phyloP scores from a whole-genome alignment of 345 rosid species.

The Populus simonii region DNA sequence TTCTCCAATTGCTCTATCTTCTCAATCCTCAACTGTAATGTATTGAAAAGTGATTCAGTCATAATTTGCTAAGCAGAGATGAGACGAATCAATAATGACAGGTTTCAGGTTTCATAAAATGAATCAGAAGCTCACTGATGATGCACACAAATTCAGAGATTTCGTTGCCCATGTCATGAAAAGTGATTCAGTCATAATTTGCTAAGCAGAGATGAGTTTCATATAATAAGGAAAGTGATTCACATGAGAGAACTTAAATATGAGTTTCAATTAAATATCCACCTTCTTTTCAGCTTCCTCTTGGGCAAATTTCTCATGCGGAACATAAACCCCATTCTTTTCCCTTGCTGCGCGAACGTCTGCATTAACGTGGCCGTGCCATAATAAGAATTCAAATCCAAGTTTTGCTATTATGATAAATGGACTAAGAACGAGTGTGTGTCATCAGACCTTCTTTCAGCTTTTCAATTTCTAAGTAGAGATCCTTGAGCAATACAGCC shows the following conservation, averaged over 20 bases:
- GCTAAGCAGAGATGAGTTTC: too few relatives aligned
- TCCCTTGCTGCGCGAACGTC: constrained; percentile 95
- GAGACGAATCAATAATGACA: too few relatives aligned
- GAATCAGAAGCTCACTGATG: too few relatives aligned
- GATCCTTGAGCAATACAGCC: constrained; percentile 78
- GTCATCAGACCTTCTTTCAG: constrained; percentile 77
- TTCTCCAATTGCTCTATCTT: constrained; percentile 78
- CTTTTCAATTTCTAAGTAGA: constrained; percentile 81
- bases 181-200: too few relatives aligned
- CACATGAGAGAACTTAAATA: not conserved
- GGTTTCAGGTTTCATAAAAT: too few relatives aligned
- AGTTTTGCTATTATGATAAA: too few relatives aligned
- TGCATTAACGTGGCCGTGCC: constrained; percentile 28
- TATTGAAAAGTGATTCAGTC: not conserved
- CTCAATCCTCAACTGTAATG: constrained; percentile 59
- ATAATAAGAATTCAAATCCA: not conserved
- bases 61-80: not conserved
- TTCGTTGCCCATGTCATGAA: too few relatives aligned
- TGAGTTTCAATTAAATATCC: not conserved
- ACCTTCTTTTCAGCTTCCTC: constrained; percentile 97
- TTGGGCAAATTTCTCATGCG: constrained; percentile 74
- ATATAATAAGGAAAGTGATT: not conserved
- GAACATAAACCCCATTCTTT: constrained; percentile 79
- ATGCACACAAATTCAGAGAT: too few relatives aligned
- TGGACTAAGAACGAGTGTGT: not conserved